phyloP scores from a whole-genome alignment of 2,329 filamentous ascomycete species.

The Ophiostoma tasmaniense region DNA sequence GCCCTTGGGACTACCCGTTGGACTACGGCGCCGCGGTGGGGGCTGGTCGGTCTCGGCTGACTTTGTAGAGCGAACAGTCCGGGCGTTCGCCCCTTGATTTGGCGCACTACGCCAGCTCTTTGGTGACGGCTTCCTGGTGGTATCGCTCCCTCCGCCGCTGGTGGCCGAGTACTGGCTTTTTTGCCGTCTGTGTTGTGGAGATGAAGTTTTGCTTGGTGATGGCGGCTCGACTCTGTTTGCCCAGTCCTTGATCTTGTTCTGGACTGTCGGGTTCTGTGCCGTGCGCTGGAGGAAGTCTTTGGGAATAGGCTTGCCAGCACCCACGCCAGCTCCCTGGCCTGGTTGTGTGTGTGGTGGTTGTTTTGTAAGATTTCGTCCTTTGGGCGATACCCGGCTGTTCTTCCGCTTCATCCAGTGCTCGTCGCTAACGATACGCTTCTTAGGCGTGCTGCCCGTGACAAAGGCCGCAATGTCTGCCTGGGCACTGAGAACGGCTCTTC shows the following conservation, averaged over 20 bases:
- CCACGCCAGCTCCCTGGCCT: conserved; percentile 16
- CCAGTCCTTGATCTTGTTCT: conserved; percentile 56
- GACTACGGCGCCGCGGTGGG: background rate
- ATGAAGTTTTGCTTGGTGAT: conserved; percentile 28
- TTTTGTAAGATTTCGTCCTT: conserved; percentile 21
- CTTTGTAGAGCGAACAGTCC: conserved; percentile 24
- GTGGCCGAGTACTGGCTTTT: conserved; percentile 13
- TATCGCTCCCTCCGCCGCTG: conserved; percentile 20
- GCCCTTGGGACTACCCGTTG: background rate
- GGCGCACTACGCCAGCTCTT: conserved; percentile 23
- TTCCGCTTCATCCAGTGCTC: conserved; percentile 68
- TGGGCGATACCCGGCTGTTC: conserved; percentile 36
- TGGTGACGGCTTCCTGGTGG: conserved; percentile 17
- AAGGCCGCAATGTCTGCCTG: conserved; percentile 31
- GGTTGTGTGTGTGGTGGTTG: background rate
- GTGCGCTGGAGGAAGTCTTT: conserved; percentile 50
- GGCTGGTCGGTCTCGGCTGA: conserved; percentile 11
- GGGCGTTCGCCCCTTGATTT: conserved; percentile 32
- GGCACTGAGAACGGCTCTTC: conserved; percentile 24
- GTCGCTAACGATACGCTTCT: conserved; percentile 89
- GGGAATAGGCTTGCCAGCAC: conserved; percentile 37
- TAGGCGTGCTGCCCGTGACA: conserved; percentile 49
- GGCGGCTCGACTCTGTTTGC: conserved; percentile 45
- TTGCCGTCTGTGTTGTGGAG: conserved; percentile 14
- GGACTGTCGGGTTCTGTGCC: conserved; percentile 45